Evolutionary conservation across 768 basidiomycete genomes (phyloP), one percentile per base, ranked within the genome.

Genomic region (Suillus subluteus): DNA sequence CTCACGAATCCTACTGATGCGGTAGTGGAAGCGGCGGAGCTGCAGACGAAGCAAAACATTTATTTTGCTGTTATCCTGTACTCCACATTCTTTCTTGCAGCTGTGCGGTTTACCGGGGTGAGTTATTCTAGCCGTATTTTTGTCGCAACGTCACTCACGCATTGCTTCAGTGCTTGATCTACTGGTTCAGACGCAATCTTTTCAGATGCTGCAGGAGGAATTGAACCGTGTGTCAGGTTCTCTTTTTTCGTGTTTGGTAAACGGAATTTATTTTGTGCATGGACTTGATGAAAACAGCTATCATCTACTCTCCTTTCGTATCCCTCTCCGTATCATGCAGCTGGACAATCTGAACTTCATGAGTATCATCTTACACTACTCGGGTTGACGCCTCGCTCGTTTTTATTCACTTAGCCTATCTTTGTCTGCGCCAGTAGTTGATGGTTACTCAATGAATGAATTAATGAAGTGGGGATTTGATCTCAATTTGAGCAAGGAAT

Each of bases 11-110:
- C 75, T 64, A 66, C 75, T 30, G 73, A 85, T 62, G 73, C 79
- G 12, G 69, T 66, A 13, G 63, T 67, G 21, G 87, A 92, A 67
- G 70, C 85, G 69, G 58, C 64, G 18, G 70, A 78, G 0, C 76
- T 87, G 71, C 75, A 71, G 64, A 35, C 73, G 58, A 88, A 84
- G 73, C 84, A 89, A 73, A 85, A 86, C 69, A 79, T 78, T 16
- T 95, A 94, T 78, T 95, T 95, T 75, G 82, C 83, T 23, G 79
- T 95, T 69, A 91, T 95, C 68, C 82, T 95, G 55, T 95, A 88
- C 77, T 87, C 92, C 43, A 95, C 93, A 15, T 94, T 94, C 72
- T 85, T 70, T 13, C 82, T 95, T 41, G 84, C 92, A 41, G 77
- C 84, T 62, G 83, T 95, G 70, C 88, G 93, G 66, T 93, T 95